Base-by-base conservation (phyloP, 139 green algal genomes). In the Monoraphidium neglectum region DNA sequence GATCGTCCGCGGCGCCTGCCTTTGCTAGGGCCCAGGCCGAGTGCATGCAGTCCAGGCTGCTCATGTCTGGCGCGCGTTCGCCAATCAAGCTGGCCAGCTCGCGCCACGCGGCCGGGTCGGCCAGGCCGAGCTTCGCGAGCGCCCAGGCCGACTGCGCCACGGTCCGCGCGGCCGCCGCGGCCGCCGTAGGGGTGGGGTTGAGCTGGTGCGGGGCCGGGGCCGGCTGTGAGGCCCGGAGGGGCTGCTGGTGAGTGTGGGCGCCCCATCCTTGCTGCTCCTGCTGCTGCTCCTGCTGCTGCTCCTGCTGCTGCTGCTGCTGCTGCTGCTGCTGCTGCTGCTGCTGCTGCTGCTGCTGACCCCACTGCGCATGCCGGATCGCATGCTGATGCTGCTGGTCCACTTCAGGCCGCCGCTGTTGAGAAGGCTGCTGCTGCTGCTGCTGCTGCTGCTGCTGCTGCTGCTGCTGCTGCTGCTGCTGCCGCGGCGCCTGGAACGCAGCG, bases 41-140 rank as follows among this genome's bases (percentile, higher is more conserved):
- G 37, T 69, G 5, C 18, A 80, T 65, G 63, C 51, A 70, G 56
- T 80, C 66, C 4, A 49, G 28, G 0, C 53, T 32, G 32, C 24
- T 30, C 46, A 79, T 6, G 12, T 68, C 35, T 16, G 51, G 26
- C 37, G 72, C 10, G 5, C 59, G 26, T n/a, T 79, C 73, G 2
- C 73, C 73, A 43, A 36, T 24, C 13, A 79, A 3, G 63, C 73
- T 79, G 43, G 33, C 37, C 12, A 79, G 63, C 49, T 79, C 73
- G 30, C 15, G 15, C 75, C 75, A 80, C 26, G 64, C 24, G 4
- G 54, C 49, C 35, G 65, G 65, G 4, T 66, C 15, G 8, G 15
- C 49, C 18, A 80, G 36, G 51, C 49, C 30, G 5, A 75, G 65
- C 30, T 38, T 61, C 3, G 65, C 66, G 24, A 72, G 49, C 26